Evolutionary conservation across 1,284 basidiomycete species (phyloP).

Genomic region (Macrocystidia cucumis): DNA sequence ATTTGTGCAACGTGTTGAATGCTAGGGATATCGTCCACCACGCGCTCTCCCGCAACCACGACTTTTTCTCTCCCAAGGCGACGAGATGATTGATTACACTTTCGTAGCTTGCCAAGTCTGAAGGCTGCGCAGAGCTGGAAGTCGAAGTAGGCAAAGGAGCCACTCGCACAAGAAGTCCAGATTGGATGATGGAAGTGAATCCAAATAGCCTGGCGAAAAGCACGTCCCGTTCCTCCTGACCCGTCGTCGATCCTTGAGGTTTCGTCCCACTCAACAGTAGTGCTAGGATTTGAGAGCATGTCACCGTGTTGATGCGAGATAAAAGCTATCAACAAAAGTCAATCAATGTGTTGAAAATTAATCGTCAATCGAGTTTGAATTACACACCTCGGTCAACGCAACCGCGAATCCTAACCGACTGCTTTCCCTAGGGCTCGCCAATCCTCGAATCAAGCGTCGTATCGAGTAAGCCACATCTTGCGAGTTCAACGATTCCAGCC

Average conservation of each 20-base stretch:
- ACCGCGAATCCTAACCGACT: constrained; percentile 94
- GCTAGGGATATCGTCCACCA: constrained; percentile 80
- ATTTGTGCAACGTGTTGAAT: constrained; percentile 49
- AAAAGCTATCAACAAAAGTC: constrained; percentile 52
- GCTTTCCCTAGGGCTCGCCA: constrained; percentile 89
- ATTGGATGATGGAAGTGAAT: constrained; percentile 75
- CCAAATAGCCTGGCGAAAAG: constrained; percentile 94
- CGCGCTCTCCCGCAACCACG: constrained; percentile 88
- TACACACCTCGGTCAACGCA: constrained; percentile 84
- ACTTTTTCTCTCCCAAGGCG: constrained; percentile 74
- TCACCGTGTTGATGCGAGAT: constrained; percentile 72
- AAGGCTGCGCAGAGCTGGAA: constrained; percentile 42
- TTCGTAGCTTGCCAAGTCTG: constrained; percentile 55
- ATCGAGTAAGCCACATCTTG: constrained; percentile 89
- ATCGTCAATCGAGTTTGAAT: constrained; percentile 2
- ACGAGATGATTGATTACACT: constrained; percentile 62
- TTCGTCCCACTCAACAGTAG: constrained; percentile 68
- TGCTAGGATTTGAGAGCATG: constrained; percentile 68
- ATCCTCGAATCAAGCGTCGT: constrained; percentile 75
- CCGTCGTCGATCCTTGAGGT: constrained; percentile 66
- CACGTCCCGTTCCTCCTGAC: constrained; percentile 89
- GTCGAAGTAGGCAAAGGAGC: constrained; percentile 44
- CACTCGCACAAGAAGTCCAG: constrained; percentile 65
- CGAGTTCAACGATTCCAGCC: constrained; percentile 62
- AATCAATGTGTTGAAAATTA: constrained; percentile 2